Evolutionary conservation across 2,329 filamentous ascomycete genomes (phyloP).

Genomic region (Penicillium sp.): DNA sequence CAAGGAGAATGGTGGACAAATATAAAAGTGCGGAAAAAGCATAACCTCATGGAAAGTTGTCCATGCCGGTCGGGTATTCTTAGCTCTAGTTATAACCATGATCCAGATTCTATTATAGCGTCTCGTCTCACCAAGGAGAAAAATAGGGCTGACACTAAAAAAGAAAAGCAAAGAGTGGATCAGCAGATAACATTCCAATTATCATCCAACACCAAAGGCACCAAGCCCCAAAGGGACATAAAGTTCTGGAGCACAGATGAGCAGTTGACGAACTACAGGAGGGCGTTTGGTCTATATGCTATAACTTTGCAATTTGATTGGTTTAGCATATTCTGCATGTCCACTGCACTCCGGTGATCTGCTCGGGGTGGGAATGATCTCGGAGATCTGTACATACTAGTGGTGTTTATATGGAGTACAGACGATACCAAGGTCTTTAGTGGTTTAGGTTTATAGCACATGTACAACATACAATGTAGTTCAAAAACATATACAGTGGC

Average conservation of each 20-base stretch:
- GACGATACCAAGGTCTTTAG: not conserved
- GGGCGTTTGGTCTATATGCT: not conserved
- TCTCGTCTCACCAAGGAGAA: not conserved
- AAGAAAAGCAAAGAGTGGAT: constrained; percentile 8
- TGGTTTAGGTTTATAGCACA: not conserved
- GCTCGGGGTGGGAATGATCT: not conserved
- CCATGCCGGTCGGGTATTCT: not conserved
- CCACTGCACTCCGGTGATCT: constrained; percentile 3
- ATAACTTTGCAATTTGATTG: constrained; percentile 6
- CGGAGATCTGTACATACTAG: not conserved
- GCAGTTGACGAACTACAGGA: constrained; percentile 6
- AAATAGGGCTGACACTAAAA: not conserved
- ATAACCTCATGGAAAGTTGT: not conserved
- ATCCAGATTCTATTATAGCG: not conserved
- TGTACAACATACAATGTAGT: not conserved
- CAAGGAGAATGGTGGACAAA: too few relatives aligned
- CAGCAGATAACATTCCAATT: constrained; percentile 10
- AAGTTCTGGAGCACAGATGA: not conserved
- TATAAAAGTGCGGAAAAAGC: not conserved
- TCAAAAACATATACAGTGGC: too few relatives aligned
- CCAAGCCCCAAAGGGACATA: not conserved
- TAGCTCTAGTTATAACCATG: not conserved
- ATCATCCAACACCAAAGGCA: not conserved
- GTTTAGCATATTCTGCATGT: not conserved
- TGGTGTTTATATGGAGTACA: not conserved